phyloP scores from a whole-genome alignment of 2,329 filamentous ascomycete genomes.

The Trichophaea hybrida region DNA sequence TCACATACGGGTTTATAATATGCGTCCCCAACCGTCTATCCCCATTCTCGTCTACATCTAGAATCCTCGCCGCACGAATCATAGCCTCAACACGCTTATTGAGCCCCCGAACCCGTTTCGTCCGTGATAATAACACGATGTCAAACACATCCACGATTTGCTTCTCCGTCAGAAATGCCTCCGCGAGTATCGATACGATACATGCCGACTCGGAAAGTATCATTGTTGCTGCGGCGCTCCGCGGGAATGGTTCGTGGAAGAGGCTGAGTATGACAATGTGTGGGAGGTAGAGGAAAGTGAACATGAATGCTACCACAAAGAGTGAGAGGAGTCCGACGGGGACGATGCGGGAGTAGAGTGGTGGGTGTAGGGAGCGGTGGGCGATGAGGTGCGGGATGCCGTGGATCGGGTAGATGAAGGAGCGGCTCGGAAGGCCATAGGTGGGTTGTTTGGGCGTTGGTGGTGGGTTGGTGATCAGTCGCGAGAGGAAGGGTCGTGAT shows the following conservation, averaged over 20 bases:
- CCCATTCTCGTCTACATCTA: constrained; percentile 11
- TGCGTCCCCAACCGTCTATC: constrained; percentile 20
- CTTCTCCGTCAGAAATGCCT: constrained; percentile 47
- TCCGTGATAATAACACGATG: constrained; percentile 15
- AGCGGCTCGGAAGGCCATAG: not conserved
- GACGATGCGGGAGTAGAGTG: constrained; percentile 62
- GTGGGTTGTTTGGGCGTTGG: not conserved
- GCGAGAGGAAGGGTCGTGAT: not conserved
- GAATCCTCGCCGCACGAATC: constrained; percentile 6
- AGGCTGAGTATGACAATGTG: constrained; percentile 79
- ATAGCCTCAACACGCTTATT: constrained; percentile 10
- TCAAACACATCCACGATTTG: constrained; percentile 51
- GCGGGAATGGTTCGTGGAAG: constrained; percentile 78
- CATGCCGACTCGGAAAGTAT: constrained; percentile 56
- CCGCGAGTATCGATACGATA: constrained; percentile 39
- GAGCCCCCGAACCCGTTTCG: constrained; percentile 10
- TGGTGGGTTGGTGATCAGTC: not conserved
- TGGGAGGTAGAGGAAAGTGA: constrained; percentile 75
- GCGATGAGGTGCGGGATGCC: constrained; percentile 1
- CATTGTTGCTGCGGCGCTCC: constrained; percentile 74
- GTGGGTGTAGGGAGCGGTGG: constrained; percentile 59
- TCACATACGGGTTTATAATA: constrained; percentile 23
- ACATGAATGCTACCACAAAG: constrained; percentile 71
- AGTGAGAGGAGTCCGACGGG: constrained; percentile 69
- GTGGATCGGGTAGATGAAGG: constrained; percentile 6